Evolutionary conservation across 2,329 filamentous ascomycete genomes (phyloP), one percentile per base, ranked within the genome.

Genomic region (Penicillium glabrum): DNA sequence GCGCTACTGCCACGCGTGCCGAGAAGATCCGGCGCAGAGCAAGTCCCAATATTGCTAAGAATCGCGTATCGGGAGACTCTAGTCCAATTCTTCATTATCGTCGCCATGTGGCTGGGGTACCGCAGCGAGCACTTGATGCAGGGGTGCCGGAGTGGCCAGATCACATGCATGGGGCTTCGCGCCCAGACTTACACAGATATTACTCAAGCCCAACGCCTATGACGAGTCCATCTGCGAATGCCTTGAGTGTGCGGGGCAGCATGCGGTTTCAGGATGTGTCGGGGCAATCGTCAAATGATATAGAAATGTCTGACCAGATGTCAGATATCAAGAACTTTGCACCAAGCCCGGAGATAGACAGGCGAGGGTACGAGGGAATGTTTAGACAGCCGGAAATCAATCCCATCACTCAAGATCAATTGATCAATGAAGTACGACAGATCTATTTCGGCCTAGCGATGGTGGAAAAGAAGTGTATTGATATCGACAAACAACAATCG

Each of bases 391-490:
- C 83, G 0, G 82, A 87, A 50, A 90, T 86, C 0, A 76, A 86
- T 0, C 83, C 86, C 0, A 92, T 95, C 8, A 88, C 87, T 0
- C 87, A 91, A 59, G 88, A 92, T 1, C 89, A 96, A 63, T 80
- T 96, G 0, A 85, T 91, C 0, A 86, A 86, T 0, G 91, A 96
- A 66, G 89, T 96, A 5, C 67, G 68, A 29, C 66, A 59, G 3
- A 77, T 76, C 19, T 96, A 96, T 66, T 86, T 88, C 0, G 91
- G 90, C 0, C 75, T 97, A 0, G 87, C 91, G 0, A 90, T 95
- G 86, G 90, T 96, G 0, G 93, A 98, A 69, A 86, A 84, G 24
- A 91, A 95, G 64, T 93, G 91, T 65, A 93, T 96, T 0, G 89
- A 96, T 53, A 88, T 96, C 1, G 90, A 93, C 63, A 86, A 84